Base-by-base conservation (phyloP, 2,329 filamentous ascomycete genomes). In the Mollisiaceae sp. region DNA sequence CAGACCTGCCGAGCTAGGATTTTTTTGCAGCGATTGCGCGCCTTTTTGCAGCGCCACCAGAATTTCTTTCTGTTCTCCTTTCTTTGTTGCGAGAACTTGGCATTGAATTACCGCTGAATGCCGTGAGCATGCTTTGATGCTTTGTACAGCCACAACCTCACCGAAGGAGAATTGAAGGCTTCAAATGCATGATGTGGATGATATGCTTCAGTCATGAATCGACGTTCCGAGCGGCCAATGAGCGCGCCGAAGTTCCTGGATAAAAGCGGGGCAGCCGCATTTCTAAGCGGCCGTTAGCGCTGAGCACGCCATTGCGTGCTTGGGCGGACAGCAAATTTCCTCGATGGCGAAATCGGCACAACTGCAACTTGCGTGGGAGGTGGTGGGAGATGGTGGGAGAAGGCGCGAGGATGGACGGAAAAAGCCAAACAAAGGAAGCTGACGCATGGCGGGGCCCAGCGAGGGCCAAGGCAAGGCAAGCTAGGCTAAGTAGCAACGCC, bases 331-430 rank as follows among this genome's bases (percentile, higher is more conserved):
- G 32, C 55, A 20, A 36, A 39, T 15, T 24, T 36, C 35, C 8
- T n/a, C 55, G 35, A 57, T 38, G 55, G 55, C 55, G 55, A 39
- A 57, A 57, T 57, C 55, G 55, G 55, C 32, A 39, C 35, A 50
- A 12, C 24, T 24, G 45, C 9, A 50, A 5, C 24, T 50, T n/a
- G 45, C 32, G 11, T 24, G 32, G 36, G 27, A 32, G n/a, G n/a
- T n/a, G n/a, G n/a, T n/a, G n/a, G n/a, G n/a, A n/a, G n/a, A n/a
- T n/a, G n/a, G n/a, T n/a, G n/a, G n/a, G n/a, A n/a, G n/a, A n/a
- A n/a, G n/a, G n/a, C n/a, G n/a, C n/a, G n/a, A n/a, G 27, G 27
- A 32, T 32, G 27, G 27, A 32, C 3, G 3, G 3, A 27, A 57
- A 8, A 35, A 57, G 55, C 55, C 55, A 57, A 22, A 57, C 32